phyloP scores from a whole-genome alignment of 768 basidiomycete species.

The Rhodocollybia butyracea region DNA sequence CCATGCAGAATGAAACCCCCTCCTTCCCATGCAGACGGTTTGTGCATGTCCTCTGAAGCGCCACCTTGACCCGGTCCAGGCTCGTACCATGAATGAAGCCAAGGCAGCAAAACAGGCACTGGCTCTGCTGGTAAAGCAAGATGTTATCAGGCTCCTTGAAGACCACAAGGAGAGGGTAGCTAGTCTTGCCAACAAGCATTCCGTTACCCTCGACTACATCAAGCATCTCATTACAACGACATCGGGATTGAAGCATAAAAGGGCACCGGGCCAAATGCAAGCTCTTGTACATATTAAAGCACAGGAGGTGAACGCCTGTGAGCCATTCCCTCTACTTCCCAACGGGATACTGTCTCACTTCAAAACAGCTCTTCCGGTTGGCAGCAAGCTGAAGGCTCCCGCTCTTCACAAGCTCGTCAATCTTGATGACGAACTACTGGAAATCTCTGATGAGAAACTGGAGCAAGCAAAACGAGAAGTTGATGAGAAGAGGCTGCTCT shows the following conservation, averaged over 20 bases:
- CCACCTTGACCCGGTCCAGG: neutral
- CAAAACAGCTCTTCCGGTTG: too few relatives aligned
- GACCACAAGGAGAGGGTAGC: too few relatives aligned
- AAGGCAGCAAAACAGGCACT: neutral
- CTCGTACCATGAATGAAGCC: neutral
- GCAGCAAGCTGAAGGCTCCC: neutral
- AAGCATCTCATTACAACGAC: too few relatives aligned
- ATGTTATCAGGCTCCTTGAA: neutral
- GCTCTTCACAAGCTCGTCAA: neutral
- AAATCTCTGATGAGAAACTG: neutral
- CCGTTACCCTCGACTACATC: too few relatives aligned
- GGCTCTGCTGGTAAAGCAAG: neutral
- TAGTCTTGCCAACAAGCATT: too few relatives aligned
- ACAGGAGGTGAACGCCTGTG: neutral
- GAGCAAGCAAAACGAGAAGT: neutral
- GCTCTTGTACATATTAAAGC: neutral
- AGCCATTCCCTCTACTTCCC: too few relatives aligned
- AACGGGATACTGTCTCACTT: too few relatives aligned
- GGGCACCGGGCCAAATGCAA: neutral
- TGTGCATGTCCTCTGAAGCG: neutral
- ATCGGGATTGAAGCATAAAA: too few relatives aligned
- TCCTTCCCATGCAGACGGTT: neutral
- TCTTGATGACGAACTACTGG: neutral
- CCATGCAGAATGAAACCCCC: neutral
- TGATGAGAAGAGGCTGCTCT: neutral